These are phyloP conservation scores for Phylloporus sp. DNA, from an alignment of 1,284 basidiomycete species.

Conservation along the genomic window DNA sequence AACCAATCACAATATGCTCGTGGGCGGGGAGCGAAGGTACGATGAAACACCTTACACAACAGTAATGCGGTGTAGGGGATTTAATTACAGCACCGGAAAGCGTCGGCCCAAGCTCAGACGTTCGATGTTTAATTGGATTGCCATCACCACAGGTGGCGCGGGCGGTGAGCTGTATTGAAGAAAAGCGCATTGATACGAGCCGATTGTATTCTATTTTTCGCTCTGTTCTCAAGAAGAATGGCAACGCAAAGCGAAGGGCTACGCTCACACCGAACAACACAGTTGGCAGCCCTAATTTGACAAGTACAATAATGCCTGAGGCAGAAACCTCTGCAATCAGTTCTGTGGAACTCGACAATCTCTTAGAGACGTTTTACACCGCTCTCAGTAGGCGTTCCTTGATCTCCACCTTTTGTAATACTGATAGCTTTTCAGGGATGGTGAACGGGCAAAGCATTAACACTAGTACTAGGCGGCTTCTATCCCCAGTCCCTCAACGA, in stretches of 20 bases:
- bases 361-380: conserved; percentile 5
- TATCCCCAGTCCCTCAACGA: conserved; percentile 1
- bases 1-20: conserved; percentile 4
- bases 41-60: too few species aligned
- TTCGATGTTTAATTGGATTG: too few species aligned
- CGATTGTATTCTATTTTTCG: too few species aligned
- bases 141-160: too few species aligned
- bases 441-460: background rate
- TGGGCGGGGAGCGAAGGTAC: conserved; percentile 14
- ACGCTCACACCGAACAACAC: too few species aligned
- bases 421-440: conserved; percentile 7
- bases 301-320: background rate
- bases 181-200: too few species aligned
- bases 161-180: too few species aligned
- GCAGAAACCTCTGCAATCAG: too few species aligned
- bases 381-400: conserved; percentile 9
- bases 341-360: too few species aligned
- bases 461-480: conserved; percentile 9
- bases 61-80: too few species aligned
- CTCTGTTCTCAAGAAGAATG: too few species aligned
- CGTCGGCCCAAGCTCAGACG: background rate
- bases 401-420: background rate
- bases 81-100: background rate
- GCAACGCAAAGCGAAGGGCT: too few species aligned
- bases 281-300: background rate